Evolutionary conservation across 257 asterid species (phyloP), one percentile per base, ranked within the genome.

Genomic region (Nicotiana sylvestris): DNA sequence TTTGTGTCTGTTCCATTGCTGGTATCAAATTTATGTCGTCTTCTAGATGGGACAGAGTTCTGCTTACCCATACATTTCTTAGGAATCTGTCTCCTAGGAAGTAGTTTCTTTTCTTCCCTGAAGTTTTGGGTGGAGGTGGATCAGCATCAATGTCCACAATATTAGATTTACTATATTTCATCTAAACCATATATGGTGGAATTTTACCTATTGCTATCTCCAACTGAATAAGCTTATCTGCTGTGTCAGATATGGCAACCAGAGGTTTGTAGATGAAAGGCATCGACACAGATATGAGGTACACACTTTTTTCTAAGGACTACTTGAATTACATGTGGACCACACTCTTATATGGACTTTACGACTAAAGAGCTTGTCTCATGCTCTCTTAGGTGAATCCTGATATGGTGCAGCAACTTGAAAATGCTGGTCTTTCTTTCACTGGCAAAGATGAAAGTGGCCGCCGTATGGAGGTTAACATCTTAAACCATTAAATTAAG

Each of bases 211-310:
- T 55, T 81, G 58, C 46, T 13, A 32, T 35, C 43, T 64, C 25
- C 17, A 25, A 35, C 43, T 76, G 43, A 66, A 60, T 37, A 30
- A 61, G 13, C 12, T 43, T 66, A n/a, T 66, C 2, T 39, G 17
- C 5, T 66, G 39, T 65, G 27, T 21, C 51, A 93, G 98, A 84
- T 95, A 95, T 58, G 96, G 91, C 56, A 86, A 77, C 84, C 81
- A 15, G 85, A 90, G 86, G 83, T 92, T 65, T 66, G 80, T 92
- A 86, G 99, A 95, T 83, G 99, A 95, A 92, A 93, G 99, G 85
- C 99, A 95, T 85, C 93, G 99, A 62, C 99, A 95, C 86, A 90
- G 99, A 93, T 95, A 95, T 74, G 99, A 95, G 99, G 99, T 95
- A 83, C 49, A 65, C 21, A 65, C 49, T n/a, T 25, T 18, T 21